Evolutionary conservation across 2,329 filamentous ascomycete genomes (phyloP).

Genomic region (Sporothrix brasiliensis): DNA sequence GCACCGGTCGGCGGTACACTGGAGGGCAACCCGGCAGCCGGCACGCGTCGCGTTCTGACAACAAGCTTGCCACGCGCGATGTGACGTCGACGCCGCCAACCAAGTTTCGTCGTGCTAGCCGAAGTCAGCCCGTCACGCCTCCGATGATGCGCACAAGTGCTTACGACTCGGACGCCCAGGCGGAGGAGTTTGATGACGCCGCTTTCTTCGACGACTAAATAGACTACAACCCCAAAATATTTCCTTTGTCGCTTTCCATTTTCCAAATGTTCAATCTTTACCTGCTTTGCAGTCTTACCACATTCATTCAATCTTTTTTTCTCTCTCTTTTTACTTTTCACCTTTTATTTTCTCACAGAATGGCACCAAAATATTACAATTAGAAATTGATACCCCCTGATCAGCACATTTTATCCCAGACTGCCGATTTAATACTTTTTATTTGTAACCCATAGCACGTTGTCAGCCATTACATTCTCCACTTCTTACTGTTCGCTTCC

Average conservation of each 20-base stretch:
- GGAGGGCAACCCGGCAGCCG: slow-evolving; percentile 52
- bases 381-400: slow-evolving; percentile 31
- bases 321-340: neutral
- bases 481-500: neutral
- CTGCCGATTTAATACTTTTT: slow-evolving; percentile 18
- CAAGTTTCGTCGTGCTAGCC: slow-evolving; percentile 44
- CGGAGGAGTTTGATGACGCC: slow-evolving; percentile 62
- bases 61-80: slow-evolving; percentile 45
- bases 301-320: slow-evolving; percentile 9
- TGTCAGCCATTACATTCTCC: neutral
- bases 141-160: slow-evolving; percentile 62
- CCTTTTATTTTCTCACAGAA: slow-evolving; percentile 9
- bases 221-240: neutral
- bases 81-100: slow-evolving; percentile 47
- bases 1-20: slow-evolving; percentile 61
- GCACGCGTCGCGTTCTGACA: slow-evolving; percentile 43
- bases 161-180: slow-evolving; percentile 65
- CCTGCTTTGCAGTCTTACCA: neutral
- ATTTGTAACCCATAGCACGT: slow-evolving; percentile 22
- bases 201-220: slow-evolving; percentile 58
- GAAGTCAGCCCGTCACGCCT: slow-evolving; percentile 56
- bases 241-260: slow-evolving; percentile 4
- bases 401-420: slow-evolving; percentile 22
- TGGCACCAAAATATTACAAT: slow-evolving; percentile 20
- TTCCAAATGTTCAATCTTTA: neutral